Evolutionary conservation across 768 basidiomycete species (phyloP).

Genomic region (Mycena venus): DNA sequence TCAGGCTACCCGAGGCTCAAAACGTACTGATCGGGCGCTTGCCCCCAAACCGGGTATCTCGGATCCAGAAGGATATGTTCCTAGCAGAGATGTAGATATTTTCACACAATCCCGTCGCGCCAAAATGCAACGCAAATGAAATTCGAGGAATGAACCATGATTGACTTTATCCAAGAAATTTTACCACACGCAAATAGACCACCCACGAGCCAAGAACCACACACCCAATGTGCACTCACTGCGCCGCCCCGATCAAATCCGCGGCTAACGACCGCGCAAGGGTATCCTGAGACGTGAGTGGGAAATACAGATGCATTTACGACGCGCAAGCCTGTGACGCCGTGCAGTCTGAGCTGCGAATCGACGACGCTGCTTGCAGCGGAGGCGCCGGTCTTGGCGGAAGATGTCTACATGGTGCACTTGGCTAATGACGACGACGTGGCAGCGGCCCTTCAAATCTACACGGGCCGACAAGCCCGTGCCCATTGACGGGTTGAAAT

Average conservation of each 20-base stretch:
- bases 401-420: conserved; percentile 26
- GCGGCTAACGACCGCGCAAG: neutral
- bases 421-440: neutral
- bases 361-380: conserved; percentile 35
- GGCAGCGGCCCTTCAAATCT: conserved; percentile 22
- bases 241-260: conserved; percentile 10
- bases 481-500: conserved; percentile 10
- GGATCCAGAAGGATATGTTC: too few species aligned
- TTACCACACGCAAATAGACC: too few species aligned
- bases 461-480: too few species aligned
- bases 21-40: too few species aligned
- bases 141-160: too few species aligned
- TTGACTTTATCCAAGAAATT: too few species aligned
- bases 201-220: too few species aligned
- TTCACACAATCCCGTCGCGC: too few species aligned
- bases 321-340: conserved; percentile 33
- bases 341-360: conserved; percentile 35
- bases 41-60: too few species aligned
- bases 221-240: neutral
- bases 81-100: too few species aligned
- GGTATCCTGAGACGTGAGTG: neutral
- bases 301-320: conserved; percentile 29
- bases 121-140: too few species aligned
- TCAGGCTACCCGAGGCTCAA: too few species aligned
- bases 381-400: conserved; percentile 35